Evolutionary conservation across 495 filamentous ascomycete genomes (phyloP).

Genomic region (Penicillium maclennaniae): DNA sequence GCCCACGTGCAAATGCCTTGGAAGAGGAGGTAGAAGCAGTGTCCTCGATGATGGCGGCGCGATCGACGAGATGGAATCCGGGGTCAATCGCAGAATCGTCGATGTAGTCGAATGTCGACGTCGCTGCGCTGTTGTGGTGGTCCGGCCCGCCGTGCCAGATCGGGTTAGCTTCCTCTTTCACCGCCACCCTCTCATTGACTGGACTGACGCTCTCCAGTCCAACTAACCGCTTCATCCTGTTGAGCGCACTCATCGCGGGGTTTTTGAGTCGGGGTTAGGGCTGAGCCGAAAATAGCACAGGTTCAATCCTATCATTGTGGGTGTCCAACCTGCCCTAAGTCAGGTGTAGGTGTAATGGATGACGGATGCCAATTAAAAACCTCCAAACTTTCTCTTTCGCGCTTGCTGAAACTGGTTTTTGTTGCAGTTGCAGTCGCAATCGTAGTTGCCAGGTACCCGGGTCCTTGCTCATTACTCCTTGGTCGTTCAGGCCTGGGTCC

Average conservation of each 20-base stretch:
- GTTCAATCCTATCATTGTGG: neutral
- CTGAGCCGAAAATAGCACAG: neutral
- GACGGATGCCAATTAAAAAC: slow-evolving; percentile 18
- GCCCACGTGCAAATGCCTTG: slow-evolving; percentile 43
- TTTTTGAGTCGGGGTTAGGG: neutral
- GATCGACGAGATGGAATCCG: slow-evolving; percentile 5
- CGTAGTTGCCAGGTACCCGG: neutral
- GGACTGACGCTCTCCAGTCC: slow-evolving; percentile 9
- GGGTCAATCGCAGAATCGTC: slow-evolving; percentile 7
- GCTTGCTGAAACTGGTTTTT: slow-evolving; percentile 2
- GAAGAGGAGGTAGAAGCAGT: slow-evolving; percentile 30
- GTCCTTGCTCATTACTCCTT: neutral
- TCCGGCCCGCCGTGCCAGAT: slow-evolving; percentile 11
- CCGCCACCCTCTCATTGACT: neutral
- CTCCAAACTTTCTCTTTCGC: slow-evolving; percentile 7
- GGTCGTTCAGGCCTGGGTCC: neutral
- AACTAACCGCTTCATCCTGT: slow-evolving; percentile 22
- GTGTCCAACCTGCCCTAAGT: neutral
- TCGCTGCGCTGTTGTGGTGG: slow-evolving; percentile 2
- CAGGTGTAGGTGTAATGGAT: slow-evolving; percentile 27
- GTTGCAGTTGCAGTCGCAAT: slow-evolving; percentile 6
- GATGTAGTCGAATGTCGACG: slow-evolving; percentile 5
- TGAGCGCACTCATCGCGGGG: slow-evolving; percentile 13
- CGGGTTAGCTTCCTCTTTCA: slow-evolving; percentile 12
- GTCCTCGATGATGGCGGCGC: slow-evolving; percentile 38